Percentiles rank a stretch among this genome's conserved stretches.
These are phyloP conservation scores for Carpinus viminea DNA, from an alignment of 306 rosid genomes.

Conservation along the genomic window DNA sequence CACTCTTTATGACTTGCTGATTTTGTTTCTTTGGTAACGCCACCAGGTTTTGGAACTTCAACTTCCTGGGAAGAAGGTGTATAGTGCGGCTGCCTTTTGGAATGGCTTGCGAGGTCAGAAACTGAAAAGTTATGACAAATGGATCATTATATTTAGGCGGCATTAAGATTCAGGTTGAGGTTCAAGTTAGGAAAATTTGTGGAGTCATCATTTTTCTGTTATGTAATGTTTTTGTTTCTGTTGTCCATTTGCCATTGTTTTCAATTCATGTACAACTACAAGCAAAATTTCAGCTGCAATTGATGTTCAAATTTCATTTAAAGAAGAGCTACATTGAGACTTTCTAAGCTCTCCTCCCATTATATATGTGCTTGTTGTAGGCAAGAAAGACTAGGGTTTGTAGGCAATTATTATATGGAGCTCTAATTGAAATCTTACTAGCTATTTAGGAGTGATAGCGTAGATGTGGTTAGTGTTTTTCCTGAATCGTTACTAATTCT, in stretches of 20 bases:
- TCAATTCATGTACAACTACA: neutral
- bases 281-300: neutral
- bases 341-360: neutral
- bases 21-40: slow-evolving; percentile 1
- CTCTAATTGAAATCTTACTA: no score
- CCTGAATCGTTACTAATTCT: neutral
- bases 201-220: neutral
- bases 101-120: slow-evolving; percentile 83
- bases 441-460: no score
- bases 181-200: slow-evolving; percentile 2
- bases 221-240: neutral
- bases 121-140: slow-evolving; percentile 49
- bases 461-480: no score
- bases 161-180: slow-evolving; percentile 11
- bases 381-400: no score
- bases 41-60: slow-evolving; percentile 77
- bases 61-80: slow-evolving; percentile 75
- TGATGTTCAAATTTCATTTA: neutral
- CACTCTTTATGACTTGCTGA: neutral
- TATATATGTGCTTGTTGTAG: no score
- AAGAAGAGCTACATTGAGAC: neutral
- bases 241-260: neutral
- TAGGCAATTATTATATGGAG: no score
- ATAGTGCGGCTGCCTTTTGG: slow-evolving; percentile 79
- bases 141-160: slow-evolving; percentile 21